These are phyloP conservation scores for Neoboletus magnificus DNA, from an alignment of 768 basidiomycete species.

Conservation along the genomic window DNA sequence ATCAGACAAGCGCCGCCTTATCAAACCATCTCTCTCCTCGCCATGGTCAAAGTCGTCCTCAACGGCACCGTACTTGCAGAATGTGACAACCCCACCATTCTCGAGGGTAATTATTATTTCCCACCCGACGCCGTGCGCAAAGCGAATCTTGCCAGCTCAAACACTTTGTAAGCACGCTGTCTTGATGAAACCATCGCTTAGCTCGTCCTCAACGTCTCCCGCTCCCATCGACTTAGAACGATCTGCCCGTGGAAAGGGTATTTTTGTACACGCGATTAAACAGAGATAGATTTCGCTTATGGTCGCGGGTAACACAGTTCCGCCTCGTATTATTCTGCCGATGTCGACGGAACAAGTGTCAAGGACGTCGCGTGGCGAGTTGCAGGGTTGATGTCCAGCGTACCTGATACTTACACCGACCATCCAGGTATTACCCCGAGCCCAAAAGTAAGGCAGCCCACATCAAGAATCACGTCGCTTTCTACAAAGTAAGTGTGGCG, in stretches of 20 bases:
- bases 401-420: background rate
- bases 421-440: slow-evolving; percentile 62
- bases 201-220: background rate
- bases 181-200: background rate
- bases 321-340: slow-evolving; percentile 64
- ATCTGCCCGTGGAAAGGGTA: slow-evolving; percentile 75
- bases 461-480: slow-evolving; percentile 68
- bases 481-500: slow-evolving; percentile 61
- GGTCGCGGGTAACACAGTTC: slow-evolving; percentile 34
- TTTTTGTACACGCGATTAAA: slow-evolving; percentile 13
- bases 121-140: slow-evolving; percentile 53
- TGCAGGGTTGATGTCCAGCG: background rate
- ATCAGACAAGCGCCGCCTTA: background rate
- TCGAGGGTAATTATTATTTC: slow-evolving; percentile 76
- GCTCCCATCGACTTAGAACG: slow-evolving; percentile 35
- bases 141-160: slow-evolving; percentile 46
- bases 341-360: slow-evolving; percentile 44
- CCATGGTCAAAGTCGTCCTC: slow-evolving; percentile 49
- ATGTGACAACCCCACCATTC: slow-evolving; percentile 47
- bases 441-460: slow-evolving; percentile 53
- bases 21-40: background rate
- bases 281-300: background rate
- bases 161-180: slow-evolving; percentile 43
- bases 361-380: slow-evolving; percentile 67
- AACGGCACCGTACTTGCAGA: slow-evolving; percentile 57